A percentile compares a stretch with the other conserved stretches of the same genome.
These are phyloP conservation scores for Pseudogymnoascus sp. DNA, from an alignment of 2,329 filamentous ascomycete genomes.

Conservation along the genomic window DNA sequence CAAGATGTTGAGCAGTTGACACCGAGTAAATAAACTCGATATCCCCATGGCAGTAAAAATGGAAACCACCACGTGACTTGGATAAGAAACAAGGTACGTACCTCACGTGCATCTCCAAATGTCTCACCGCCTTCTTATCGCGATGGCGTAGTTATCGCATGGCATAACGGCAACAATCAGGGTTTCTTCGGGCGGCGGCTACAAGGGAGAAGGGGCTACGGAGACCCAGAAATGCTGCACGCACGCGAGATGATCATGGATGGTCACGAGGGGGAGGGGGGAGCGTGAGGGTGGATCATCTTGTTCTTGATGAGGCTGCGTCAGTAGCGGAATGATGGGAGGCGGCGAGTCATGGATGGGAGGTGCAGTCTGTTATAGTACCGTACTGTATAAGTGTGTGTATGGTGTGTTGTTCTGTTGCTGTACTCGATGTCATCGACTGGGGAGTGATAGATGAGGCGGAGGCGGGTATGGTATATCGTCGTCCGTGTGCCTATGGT, in stretches of 20 bases:
- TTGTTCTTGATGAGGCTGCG: not conserved
- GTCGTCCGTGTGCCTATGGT: not conserved
- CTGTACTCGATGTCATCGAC: not conserved
- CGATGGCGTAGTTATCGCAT: not conserved
- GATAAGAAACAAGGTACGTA: not conserved
- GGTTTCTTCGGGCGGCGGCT: not conserved
- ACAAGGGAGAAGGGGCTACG: not conserved
- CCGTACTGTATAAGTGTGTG: not conserved
- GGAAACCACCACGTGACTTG: not conserved
- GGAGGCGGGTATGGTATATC: not conserved
- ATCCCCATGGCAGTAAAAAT: not conserved
- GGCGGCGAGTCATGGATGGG: not conserved
- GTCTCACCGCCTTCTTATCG: constrained; percentile 5
- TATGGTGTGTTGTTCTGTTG: not conserved
- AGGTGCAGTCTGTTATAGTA: not conserved
- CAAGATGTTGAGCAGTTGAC: not conserved
- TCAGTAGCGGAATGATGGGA: not conserved
- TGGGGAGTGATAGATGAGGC: not conserved
- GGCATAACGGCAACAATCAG: not conserved
- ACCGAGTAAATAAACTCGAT: not conserved
- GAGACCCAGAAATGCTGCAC: not conserved
- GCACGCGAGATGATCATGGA: not conserved
- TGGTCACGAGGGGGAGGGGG: not conserved
- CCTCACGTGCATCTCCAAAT: not conserved
- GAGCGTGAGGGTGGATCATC: not conserved